These are phyloP conservation scores for Zea luxurians DNA, from an alignment of 176 grass and related monocot species.

Conservation along the genomic window DNA sequence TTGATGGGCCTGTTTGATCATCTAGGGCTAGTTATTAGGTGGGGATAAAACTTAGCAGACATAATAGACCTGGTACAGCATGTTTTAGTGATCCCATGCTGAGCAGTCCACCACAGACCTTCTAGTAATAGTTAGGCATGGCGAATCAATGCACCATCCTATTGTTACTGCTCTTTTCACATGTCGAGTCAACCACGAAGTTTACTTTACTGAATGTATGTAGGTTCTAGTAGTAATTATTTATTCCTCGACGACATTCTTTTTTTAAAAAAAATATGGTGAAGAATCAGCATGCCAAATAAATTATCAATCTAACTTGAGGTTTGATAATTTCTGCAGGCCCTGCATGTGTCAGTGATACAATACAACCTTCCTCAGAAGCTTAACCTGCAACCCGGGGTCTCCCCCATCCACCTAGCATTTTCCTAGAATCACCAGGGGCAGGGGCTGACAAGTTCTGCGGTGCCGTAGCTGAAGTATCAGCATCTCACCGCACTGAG, in stretches of 20 bases:
- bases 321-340: conserved; percentile 37
- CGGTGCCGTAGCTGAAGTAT: neutral
- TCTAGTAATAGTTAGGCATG: neutral
- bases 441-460: neutral
- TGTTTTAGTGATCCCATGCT: too few species aligned
- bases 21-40: too few species aligned
- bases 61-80: too few species aligned
- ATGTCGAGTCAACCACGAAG: neutral
- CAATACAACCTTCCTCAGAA: conserved; percentile 11
- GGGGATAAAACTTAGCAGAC: too few species aligned
- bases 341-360: conserved; percentile 30
- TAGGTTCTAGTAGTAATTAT: neutral
- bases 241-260: neutral
- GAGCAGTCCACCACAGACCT: neutral
- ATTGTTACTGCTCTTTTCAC: neutral
- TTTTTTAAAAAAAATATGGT: neutral
- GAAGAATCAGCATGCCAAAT: neutral
- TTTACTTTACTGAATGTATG: neutral
- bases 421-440: neutral
- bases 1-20: neutral
- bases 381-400: conserved; percentile 3
- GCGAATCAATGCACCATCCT: neutral
- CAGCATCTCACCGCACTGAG: neutral
- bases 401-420: neutral
- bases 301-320: conserved; percentile 15